Evolutionary conservation across 352 stramenopile species (phyloP), one percentile per base, ranked within the genome.

Genomic region (Globisporangium paddicum): DNA sequence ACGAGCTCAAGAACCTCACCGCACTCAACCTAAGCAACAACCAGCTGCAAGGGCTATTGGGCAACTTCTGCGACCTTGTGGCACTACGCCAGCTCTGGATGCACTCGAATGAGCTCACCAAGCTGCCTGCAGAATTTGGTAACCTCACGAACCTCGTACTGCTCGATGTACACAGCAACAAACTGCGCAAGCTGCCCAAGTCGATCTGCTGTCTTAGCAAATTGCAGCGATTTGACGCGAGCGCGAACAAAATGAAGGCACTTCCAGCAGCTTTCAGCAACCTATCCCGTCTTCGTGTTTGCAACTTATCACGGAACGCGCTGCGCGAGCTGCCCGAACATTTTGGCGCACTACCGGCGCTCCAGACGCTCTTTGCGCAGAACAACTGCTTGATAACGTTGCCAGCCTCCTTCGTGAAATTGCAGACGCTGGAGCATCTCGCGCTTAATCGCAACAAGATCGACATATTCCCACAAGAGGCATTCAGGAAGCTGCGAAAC

Each of bases 41-140:
- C 35, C 52, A 68, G 19, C 25, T 87, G 3, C 62, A 73, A 16
- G 68, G 64, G 0, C 63, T 87, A 2, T 37, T 83, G 2, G 77
- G 75, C 14, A 87, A 82, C 41, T 83, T 87, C 28, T 85, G 74
- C 49, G 60, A 83, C 42, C 48, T 87, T 19, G 37, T 47, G 3
- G 44, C 70, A 9, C 62, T 87, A 16, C 55, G 66, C n/a, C 56
- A 64, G 5, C 61, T 87, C 23, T 83, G 70, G 62, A 26, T 77
- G 2, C 63, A 81, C 19, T 56, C 37, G 25, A 63, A 63, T 32
- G 58, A 58, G 23, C 58, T 63, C 37, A 1, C 21, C 47, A 42
- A 30, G 14, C 48, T 63, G 14, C 58, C 58, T 5, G 7, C 10
- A 9, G 58, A 63, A 48, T 52, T 87, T 10, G 77, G 77, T 2